Base-by-base conservation (phyloP, 106 monocot species). In the Posidonia australis region DNA sequence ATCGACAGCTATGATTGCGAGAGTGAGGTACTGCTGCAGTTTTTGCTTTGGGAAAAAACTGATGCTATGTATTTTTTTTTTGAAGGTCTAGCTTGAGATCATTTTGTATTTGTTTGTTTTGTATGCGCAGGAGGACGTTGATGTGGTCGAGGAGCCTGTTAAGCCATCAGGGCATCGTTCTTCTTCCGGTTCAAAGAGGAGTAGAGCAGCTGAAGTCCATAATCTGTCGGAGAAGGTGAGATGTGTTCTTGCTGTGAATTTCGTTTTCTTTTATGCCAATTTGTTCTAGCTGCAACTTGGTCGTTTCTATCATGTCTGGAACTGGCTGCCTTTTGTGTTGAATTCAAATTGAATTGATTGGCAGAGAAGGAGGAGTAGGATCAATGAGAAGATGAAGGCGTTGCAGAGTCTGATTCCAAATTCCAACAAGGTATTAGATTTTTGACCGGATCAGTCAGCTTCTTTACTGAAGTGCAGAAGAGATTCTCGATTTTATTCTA, bases 371-470 rank as follows among this genome's bases (percentile, higher is more conserved):
- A 70, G 70, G 29, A 58, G 47, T 28, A 60, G 61, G 45, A 70
- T 70, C 44, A 70, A 70, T 22, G 70, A 70, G 70, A 70, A 60
- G 60, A 70, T 70, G 70, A 70, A 60, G 32, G 70, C 70, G 24
- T 30, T 70, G 51, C 70, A 70, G 46, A 58, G 58, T 23, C 60
- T 70, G 9, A 70, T 70, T 17, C 70, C 70, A 10, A 47, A 70
- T 36, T 70, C 58, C 9, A 70, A 70, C 60, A 70, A 70, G 70
- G 70, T 64, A 13, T 13, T n/a, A n/a, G n/a, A n/a, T n/a, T n/a
- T n/a, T n/a, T n/a, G n/a, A n/a, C n/a, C n/a, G n/a, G n/a, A n/a
- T n/a, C n/a, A n/a, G n/a, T n/a, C n/a, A n/a, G n/a, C n/a, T n/a
- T n/a, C n/a, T n/a, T n/a, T n/a, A n/a, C n/a, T n/a, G n/a, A n/a